These are phyloP conservation scores for Nicotiana tomentosiformis DNA, from an alignment of 257 asterid genomes.

Conservation along the genomic window DNA sequence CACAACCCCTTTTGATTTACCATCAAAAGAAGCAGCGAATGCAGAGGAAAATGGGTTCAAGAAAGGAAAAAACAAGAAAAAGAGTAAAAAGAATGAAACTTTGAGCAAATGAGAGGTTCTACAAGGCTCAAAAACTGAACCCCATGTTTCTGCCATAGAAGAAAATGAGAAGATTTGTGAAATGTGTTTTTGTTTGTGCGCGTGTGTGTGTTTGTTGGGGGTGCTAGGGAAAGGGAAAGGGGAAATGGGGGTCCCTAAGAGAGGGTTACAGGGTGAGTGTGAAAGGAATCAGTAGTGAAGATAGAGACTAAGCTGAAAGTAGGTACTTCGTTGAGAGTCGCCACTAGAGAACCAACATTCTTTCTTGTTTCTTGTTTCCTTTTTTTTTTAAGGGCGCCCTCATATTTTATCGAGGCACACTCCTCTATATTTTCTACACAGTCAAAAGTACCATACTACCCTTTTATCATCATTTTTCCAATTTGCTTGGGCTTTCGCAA, in stretches of 20 bases:
- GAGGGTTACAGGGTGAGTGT: not conserved
- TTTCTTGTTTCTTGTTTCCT: slow-evolving; percentile 17
- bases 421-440: not conserved
- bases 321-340: slow-evolving; percentile 6
- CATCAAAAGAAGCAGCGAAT: slow-evolving; percentile 18
- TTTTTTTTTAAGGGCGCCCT: not conserved
- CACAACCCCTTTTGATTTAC: not conserved
- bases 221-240: not conserved
- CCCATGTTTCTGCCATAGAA: slow-evolving; percentile 29
- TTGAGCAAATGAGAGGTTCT: slow-evolving; percentile 8
- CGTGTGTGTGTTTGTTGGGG: not conserved
- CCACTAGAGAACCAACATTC: slow-evolving; percentile 33
- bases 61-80: slow-evolving; percentile 14
- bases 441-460: not conserved
- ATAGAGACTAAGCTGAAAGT: not conserved
- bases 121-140: slow-evolving; percentile 2
- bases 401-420: slow-evolving; percentile 7
- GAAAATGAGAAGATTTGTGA: not conserved
- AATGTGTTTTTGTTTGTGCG: not conserved
- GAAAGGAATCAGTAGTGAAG: slow-evolving; percentile 5
- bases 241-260: not conserved
- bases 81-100: slow-evolving; percentile 8
- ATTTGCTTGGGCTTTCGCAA: not conserved
- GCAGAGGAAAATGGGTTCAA: slow-evolving; percentile 14
- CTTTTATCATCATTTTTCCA: not conserved